These are phyloP conservation scores for Colletotrichum musicola DNA, from an alignment of 2,329 filamentous ascomycete genomes.

Conservation along the genomic window DNA sequence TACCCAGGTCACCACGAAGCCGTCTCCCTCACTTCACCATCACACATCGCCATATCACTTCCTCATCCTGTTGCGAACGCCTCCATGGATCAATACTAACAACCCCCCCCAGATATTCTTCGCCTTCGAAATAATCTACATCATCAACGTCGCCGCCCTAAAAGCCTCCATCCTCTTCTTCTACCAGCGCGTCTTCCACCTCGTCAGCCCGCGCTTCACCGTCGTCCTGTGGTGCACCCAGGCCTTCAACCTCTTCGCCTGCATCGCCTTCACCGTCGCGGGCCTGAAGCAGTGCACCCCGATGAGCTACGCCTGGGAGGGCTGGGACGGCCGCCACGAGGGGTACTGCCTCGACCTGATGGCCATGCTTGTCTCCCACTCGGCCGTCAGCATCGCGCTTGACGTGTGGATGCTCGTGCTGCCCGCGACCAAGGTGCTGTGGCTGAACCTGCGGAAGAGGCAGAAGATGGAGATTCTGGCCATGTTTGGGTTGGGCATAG, in stretches of 20 bases:
- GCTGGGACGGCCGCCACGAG: slow-evolving; percentile 44
- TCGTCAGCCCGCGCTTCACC: slow-evolving; percentile 41
- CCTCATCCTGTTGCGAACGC: not conserved
- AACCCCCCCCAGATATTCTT: slow-evolving; percentile 19
- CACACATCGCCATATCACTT: not conserved
- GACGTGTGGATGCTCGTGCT: slow-evolving; percentile 57
- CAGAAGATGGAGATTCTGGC: slow-evolving; percentile 52
- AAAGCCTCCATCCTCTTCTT: slow-evolving; percentile 53
- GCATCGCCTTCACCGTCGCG: slow-evolving; percentile 49
- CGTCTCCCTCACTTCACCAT: not conserved
- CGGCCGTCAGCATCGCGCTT: slow-evolving; percentile 58
- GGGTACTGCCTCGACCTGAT: slow-evolving; percentile 53
- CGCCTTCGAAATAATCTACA: slow-evolving; percentile 29
- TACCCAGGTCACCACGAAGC: not conserved
- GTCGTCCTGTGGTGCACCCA: slow-evolving; percentile 41
- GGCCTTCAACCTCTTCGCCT: slow-evolving; percentile 17
- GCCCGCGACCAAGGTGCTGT: slow-evolving; percentile 52
- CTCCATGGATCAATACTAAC: not conserved
- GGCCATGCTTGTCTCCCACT: slow-evolving; percentile 53
- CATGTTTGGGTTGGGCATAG: slow-evolving; percentile 52
- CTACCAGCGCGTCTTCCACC: slow-evolving; percentile 54
- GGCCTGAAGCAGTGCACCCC: slow-evolving; percentile 56
- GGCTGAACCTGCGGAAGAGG: slow-evolving; percentile 49
- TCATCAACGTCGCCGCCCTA: slow-evolving; percentile 52
- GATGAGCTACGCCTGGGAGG: slow-evolving; percentile 58